Conservation (phyloP, 2,329 filamentous ascomycete genomes). For the Penicillium nordicum region DNA sequence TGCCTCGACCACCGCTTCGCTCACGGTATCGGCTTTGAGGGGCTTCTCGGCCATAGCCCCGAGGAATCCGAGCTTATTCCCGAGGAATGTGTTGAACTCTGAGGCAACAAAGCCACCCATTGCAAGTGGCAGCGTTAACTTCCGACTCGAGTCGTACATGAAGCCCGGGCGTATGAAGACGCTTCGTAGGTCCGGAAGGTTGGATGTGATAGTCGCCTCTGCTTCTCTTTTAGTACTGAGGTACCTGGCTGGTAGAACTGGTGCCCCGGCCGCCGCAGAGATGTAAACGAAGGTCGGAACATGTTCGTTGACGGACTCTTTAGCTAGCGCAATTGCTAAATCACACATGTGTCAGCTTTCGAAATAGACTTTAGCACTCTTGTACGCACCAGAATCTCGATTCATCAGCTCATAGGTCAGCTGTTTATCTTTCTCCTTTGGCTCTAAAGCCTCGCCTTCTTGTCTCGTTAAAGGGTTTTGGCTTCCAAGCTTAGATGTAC, state of each 20-base stretch:
- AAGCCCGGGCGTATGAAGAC: constrained; percentile 84
- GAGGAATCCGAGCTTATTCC: constrained; percentile 73
- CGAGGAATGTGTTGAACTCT: constrained; percentile 71
- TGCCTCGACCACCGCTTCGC: constrained; percentile 84
- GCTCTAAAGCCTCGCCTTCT: constrained; percentile 58
- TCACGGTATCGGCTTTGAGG: constrained; percentile 79
- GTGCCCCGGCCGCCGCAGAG: constrained; percentile 81
- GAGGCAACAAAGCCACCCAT: constrained; percentile 70
- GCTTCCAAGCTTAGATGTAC: constrained; percentile 57
- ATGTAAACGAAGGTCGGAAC: constrained; percentile 78
- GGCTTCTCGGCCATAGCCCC: constrained; percentile 83
- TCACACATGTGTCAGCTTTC: constrained; percentile 11
- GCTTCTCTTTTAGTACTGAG: constrained; percentile 90
- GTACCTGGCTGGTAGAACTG: constrained; percentile 79
- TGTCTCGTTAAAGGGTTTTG: constrained; percentile 68
- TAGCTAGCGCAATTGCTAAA: constrained; percentile 75
- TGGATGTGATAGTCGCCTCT: constrained; percentile 68
- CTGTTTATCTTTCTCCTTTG: constrained; percentile 67
- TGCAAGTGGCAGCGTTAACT: constrained; percentile 80
- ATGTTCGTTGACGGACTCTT: constrained; percentile 64
- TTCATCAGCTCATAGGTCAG: constrained; percentile 98
- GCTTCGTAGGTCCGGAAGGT: constrained; percentile 71
- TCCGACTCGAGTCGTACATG: constrained; percentile 79
- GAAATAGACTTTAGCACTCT: not conserved
- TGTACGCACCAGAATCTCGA: constrained; percentile 62